Evolutionary conservation across 1,139 yeast species (phyloP), one percentile per base, ranked within the genome.

Genomic region (Nakaseomyces uthaithaninus): DNA sequence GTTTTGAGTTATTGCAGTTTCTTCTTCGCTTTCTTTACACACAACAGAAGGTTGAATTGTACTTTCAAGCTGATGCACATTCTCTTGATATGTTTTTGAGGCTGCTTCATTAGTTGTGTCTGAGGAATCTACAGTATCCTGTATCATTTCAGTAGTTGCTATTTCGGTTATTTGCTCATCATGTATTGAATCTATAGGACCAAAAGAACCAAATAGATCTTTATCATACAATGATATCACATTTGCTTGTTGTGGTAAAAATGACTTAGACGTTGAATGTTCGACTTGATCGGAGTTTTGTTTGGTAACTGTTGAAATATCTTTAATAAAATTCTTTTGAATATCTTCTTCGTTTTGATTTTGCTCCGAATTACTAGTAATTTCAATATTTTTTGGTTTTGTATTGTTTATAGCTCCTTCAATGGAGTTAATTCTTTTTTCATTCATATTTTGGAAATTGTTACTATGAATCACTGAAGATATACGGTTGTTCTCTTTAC

Each of bases 391-490:
- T 10, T 22, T 7, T 10, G 5, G n/a, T n/a, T n/a, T n/a, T n/a
- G n/a, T n/a, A n/a, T n/a, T n/a, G n/a, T n/a, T n/a, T n/a, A n/a
- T n/a, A n/a, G n/a, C n/a, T n/a, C n/a, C n/a, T n/a, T n/a, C n/a
- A n/a, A n/a, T n/a, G n/a, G n/a, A n/a, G n/a, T n/a, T n/a, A n/a
- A n/a, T n/a, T n/a, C n/a, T 11, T 14, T 5, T 14, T 14, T 27
- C 7, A 27, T 27, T 15, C 30, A 14, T 8, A 10, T 25, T 25
- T 9, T 25, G 27, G 11, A 28, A 28, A 14, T 16, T 17, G 18
- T 28, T 15, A 24, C 36, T 39, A 24, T 44, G 41, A 16, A 39
- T 22, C 3, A 39, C 30, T 11, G 46, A 40, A 7, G 39, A 19
- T 10, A 18, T 17, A 11, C 30, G 22, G 11, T 28, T 17, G 10